Percentiles rank a stretch among this genome's conserved stretches.
phyloP scores from a whole-genome alignment of 2,329 filamentous ascomycete genomes.

The Diaporthe sp. region DNA sequence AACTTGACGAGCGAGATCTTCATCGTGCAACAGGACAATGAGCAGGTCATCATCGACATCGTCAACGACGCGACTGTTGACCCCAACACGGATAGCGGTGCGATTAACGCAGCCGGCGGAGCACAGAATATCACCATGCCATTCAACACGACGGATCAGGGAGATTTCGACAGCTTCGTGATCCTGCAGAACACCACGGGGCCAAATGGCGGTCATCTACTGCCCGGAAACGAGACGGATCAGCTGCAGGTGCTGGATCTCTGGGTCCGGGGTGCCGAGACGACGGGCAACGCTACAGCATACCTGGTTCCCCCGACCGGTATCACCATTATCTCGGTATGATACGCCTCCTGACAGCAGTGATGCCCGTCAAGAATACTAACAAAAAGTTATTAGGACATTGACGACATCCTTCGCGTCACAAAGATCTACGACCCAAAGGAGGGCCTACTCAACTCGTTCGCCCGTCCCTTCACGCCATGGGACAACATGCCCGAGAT shows the following conservation, averaged over 20 bases:
- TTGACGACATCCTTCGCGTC: slow-evolving; percentile 52
- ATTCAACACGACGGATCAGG: slow-evolving; percentile 74
- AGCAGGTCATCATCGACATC: slow-evolving; percentile 75
- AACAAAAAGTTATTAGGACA: neutral
- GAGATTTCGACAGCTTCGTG: slow-evolving; percentile 82
- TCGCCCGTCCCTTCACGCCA: slow-evolving; percentile 76
- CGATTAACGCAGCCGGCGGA: slow-evolving; percentile 68
- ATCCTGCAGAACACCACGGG: slow-evolving; percentile 71
- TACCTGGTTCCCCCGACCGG: slow-evolving; percentile 81
- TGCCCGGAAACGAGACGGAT: slow-evolving; percentile 74
- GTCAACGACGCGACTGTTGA: slow-evolving; percentile 58
- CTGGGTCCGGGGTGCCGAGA: slow-evolving; percentile 71
- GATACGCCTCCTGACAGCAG: slow-evolving; percentile 75
- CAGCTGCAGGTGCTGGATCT: slow-evolving; percentile 78
- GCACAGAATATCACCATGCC: slow-evolving; percentile 75
- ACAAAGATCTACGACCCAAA: slow-evolving; percentile 85
- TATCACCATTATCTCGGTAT: slow-evolving; percentile 81
- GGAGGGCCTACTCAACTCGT: slow-evolving; percentile 82
- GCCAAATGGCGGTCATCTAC: slow-evolving; percentile 61
- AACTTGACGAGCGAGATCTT: slow-evolving; percentile 82
- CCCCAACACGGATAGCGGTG: slow-evolving; percentile 69
- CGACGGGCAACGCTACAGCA: slow-evolving; percentile 80
- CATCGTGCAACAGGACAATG: slow-evolving; percentile 78
- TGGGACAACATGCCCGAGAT: slow-evolving; percentile 88
- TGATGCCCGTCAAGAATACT: neutral